Base-by-base conservation (phyloP, 352 stramenopile genomes). In the Pythium utonaiense region DNA sequence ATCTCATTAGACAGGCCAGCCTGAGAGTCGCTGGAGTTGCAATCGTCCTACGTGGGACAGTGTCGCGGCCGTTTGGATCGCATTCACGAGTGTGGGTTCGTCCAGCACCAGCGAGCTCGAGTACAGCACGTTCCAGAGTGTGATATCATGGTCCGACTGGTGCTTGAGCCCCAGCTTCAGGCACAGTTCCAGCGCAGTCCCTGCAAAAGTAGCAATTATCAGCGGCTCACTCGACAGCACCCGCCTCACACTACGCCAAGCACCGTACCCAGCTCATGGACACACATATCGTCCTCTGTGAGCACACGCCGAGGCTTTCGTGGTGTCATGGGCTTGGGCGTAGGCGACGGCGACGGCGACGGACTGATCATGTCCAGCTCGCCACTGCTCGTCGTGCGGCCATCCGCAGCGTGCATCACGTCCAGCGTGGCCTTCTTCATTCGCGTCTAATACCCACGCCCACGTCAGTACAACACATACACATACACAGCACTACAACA, bases 111-210 rank as follows among this genome's bases (percentile, higher is more conserved):
- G 73, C 31, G 80, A 84, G 52, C 75, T 88, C 12, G 78, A 75
- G 62, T 89, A 88, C 44, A 92, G 60, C 0, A 92, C 79, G 24
- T 83, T 80, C 83, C 83, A 92, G 49, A 78, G 77, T 41, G 80
- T 84, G n/a, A 80, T 57, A n/a, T 76, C 67, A 27, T 77, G 67
- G 21, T 78, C 66, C 33, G 30, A 72, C 14, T 77, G 70, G 13
- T 69, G 64, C 44, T 77, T 83, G 0, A 91, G 57, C 3, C 82
- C 82, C 17, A 89, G 63, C 63, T 80, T 76, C 7, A 91, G 54
- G 59, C 79, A 89, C 53, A 70, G 69, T 40, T 88, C 79, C 19
- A 91, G 55, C 22, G 79, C 79, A 47, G 71, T 67, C 49, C 81
- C 81, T 69, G 27, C 19, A 56, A 12, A 21, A 33, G 6, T n/a